These are phyloP conservation scores for Cytospora chrysosperma DNA, from an alignment of 2,329 filamentous ascomycete species.

Conservation along the genomic window DNA sequence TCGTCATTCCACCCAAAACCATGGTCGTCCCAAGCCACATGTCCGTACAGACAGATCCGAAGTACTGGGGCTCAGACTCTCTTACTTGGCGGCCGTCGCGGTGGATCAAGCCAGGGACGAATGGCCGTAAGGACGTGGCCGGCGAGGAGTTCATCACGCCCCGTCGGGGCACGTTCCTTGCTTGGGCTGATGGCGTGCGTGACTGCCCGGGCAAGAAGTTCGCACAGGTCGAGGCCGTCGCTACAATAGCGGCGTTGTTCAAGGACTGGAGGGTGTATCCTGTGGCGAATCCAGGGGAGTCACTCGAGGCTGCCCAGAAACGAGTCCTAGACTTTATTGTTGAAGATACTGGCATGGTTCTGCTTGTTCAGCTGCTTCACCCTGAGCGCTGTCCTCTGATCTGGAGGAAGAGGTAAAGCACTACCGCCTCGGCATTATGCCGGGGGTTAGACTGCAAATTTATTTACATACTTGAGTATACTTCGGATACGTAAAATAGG, in stretches of 20 bases:
- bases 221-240: conserved; percentile 36
- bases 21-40: conserved; percentile 27
- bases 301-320: conserved; percentile 23
- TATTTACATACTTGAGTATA: too few species aligned
- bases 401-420: conserved; percentile 23
- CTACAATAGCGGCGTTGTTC: conserved; percentile 31
- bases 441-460: too few species aligned
- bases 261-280: conserved; percentile 29
- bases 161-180: conserved; percentile 25
- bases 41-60: conserved; percentile 30
- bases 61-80: conserved; percentile 30
- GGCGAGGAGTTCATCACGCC: conserved; percentile 27
- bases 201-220: conserved; percentile 35
- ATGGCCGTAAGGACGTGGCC: background rate
- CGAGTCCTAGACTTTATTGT: conserved; percentile 28
- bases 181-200: conserved; percentile 34
- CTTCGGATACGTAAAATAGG: too few species aligned
- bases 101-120: conserved; percentile 25
- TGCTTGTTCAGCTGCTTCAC: conserved; percentile 31
- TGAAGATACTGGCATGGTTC: conserved; percentile 26
- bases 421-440: background rate
- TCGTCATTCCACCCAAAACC: conserved; percentile 28
- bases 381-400: conserved; percentile 29
- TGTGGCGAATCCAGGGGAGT: conserved; percentile 25
- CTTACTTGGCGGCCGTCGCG: conserved; percentile 30